phyloP scores from a whole-genome alignment of 495 filamentous ascomycete species.

The Copromyces sp. region DNA sequence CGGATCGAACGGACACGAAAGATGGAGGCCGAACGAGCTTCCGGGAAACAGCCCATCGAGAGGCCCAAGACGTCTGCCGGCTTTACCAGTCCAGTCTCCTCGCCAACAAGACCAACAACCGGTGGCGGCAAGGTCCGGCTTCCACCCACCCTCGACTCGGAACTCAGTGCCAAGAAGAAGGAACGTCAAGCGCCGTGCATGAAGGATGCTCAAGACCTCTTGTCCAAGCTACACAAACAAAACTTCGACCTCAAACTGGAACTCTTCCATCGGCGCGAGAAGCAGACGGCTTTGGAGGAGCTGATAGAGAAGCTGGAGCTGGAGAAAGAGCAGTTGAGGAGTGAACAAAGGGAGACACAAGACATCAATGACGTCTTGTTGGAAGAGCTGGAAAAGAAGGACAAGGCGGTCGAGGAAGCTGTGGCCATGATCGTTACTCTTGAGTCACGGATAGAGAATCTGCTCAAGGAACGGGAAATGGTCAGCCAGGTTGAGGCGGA shows the following conservation, averaged over 20 bases:
- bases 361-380: conserved; percentile 60
- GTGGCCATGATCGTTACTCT: conserved; percentile 67
- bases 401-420: conserved; percentile 72
- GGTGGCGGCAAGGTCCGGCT: conserved; percentile 19
- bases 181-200: conserved; percentile 28
- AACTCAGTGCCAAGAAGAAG: conserved; percentile 21
- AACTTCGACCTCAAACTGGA: conserved; percentile 89
- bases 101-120: not conserved
- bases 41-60: conserved; percentile 1
- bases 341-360: conserved; percentile 39
- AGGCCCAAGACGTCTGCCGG: not conserved
- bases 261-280: conserved; percentile 61
- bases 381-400: conserved; percentile 60
- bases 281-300: conserved; percentile 45
- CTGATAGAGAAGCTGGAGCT: conserved; percentile 53
- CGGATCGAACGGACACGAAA: conserved; percentile 39
- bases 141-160: conserved; percentile 15
- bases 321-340: conserved; percentile 18
- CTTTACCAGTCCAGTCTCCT: conserved; percentile 8
- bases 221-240: conserved; percentile 63
- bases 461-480: conserved; percentile 36
- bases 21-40: conserved; percentile 33
- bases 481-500: conserved; percentile 26
- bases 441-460: conserved; percentile 54
- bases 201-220: conserved; percentile 37